Evolutionary conservation across 2,329 filamentous ascomycete genomes (phyloP), one percentile per base, ranked within the genome.

Genomic region (Xylariomycetidae sp.): DNA sequence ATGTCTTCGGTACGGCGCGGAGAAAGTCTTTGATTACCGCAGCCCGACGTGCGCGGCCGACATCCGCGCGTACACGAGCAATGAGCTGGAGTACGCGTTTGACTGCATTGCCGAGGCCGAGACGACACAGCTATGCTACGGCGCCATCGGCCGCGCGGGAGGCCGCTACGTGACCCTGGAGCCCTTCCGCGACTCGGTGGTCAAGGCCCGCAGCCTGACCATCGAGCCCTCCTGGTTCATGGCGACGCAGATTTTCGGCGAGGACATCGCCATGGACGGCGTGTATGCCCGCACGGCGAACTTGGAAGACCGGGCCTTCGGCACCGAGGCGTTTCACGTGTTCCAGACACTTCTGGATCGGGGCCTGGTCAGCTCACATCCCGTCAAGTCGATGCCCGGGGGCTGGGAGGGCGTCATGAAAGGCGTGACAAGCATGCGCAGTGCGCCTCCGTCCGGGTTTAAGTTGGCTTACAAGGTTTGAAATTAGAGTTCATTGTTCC

Each of bases 21-120:
- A 56, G 5, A 47, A 51, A 4, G 57, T 53, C 5, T 70, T 73
- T 43, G 67, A 75, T 49, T 69, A 74, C 43, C 42, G 48, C 25
- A 50, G 45, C 0, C 41, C 58, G 1, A 54, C 49, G 2, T 62
- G 56, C 40, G 61, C 46, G 3, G 40, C 34, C 3, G 55, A 60
- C 8, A 66, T 65, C 25, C 49, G 54, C 4, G 44, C 37, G 1
- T 58, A 60, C 45, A 72, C 69, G 0, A 27, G 38, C 4, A 58
- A 62, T 47, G 36, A 33, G 2, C 57, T 72, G 1, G 38, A 29
- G 1, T 60, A 58, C 31, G 65, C 57, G 2, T 41, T 71, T 3
- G 70, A 74, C 50, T 66, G 62, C 48, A 53, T 72, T 27, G 44
- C 61, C 2, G 47, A 57, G 6, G 34, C 55, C 0, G 41, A 49